Base-by-base conservation (phyloP, 768 basidiomycete genomes). In the Porpolomopsis calyptriformis region DNA sequence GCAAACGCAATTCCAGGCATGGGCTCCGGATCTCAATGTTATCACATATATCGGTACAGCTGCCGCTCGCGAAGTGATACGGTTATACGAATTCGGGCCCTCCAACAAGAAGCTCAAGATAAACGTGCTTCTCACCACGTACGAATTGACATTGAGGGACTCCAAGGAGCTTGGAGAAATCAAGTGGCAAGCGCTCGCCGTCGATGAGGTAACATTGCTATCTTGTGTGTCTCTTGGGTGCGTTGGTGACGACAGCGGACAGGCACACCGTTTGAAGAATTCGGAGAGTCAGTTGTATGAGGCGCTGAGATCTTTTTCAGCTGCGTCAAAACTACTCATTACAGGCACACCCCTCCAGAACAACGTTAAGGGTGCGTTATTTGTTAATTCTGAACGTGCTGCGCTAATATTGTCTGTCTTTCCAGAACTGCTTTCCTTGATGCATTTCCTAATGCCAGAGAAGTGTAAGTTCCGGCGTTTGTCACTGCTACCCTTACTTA, bases 401-500 rank as follows among this genome's bases (percentile, higher is more conserved):
- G 31, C 26, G 49, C 53, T 43, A 34, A 49, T 54, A 19, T 37
- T 25, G 16, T 19, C n/a, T 45, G 36, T 22, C 16, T 43, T 38
- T 45, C 5, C 58, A 96, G 96, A 99, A 63, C 68, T 99, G 27
- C 71, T 98, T 34, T 90, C 96, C 7, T 68, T 98, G 62, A 98
- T 98, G 94, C 96, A 98, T 63, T 99, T 99, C 73, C 71, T 98
- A 53, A 96, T 96, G 88, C 96, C 96, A 6, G 93, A 98, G 57
- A 90, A 89, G 69, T 99, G 90, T 88, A 45, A 43, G 34, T 44
- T 9, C 36, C 10, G 20, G 23, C 43, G 39, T 29, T 43, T 35
- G 33, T 38, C 22, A 33, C 27, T 26, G 14, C n/a, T 36, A 52
- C 33, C 53, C 45, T 29, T 37, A n/a, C 9, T 27, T 38, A 44